Evolutionary conservation across 305 asterid species (phyloP).

Genomic region (Rubia occidens): DNA sequence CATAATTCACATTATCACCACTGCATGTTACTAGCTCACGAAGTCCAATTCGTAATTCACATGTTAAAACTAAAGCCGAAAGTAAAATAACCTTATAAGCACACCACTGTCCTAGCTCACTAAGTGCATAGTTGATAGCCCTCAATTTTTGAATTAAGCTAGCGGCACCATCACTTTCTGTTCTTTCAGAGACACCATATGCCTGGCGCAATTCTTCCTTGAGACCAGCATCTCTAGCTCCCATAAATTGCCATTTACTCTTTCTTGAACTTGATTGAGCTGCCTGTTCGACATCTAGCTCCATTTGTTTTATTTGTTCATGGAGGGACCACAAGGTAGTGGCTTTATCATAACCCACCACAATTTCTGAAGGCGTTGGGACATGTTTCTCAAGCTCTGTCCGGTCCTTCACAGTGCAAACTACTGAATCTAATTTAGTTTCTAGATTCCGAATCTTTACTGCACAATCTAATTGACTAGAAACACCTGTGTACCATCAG

Average conservation of each 20-base stretch:
- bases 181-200: slow-evolving; percentile 97
- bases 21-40: background rate
- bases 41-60: slow-evolving; percentile 11
- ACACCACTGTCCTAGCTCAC: slow-evolving; percentile 99
- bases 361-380: slow-evolving; percentile 93
- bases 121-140: slow-evolving; percentile 95
- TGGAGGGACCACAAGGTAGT: slow-evolving; percentile 94
- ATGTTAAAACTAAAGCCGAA: slow-evolving; percentile 9
- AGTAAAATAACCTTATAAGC: slow-evolving; percentile 65
- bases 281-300: slow-evolving; percentile 80
- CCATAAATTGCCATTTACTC: slow-evolving; percentile 99
- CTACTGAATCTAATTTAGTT: slow-evolving; percentile 77
- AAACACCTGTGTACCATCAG: slow-evolving; percentile 58
- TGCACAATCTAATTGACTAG: slow-evolving; percentile 99
- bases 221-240: slow-evolving; percentile 99
- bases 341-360: slow-evolving; percentile 95
- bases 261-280: slow-evolving; percentile 88
- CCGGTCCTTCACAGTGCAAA: slow-evolving; percentile 94
- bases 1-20: background rate
- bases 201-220: slow-evolving; percentile 91
- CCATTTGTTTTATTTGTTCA: slow-evolving; percentile 94
- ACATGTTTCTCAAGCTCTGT: slow-evolving; percentile 92
- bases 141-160: slow-evolving; percentile 90
- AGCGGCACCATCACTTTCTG: slow-evolving; percentile 99
- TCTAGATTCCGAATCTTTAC: slow-evolving; percentile 91